phyloP scores from a whole-genome alignment of 2,329 filamentous ascomycete genomes.

The Nemania sp. region DNA sequence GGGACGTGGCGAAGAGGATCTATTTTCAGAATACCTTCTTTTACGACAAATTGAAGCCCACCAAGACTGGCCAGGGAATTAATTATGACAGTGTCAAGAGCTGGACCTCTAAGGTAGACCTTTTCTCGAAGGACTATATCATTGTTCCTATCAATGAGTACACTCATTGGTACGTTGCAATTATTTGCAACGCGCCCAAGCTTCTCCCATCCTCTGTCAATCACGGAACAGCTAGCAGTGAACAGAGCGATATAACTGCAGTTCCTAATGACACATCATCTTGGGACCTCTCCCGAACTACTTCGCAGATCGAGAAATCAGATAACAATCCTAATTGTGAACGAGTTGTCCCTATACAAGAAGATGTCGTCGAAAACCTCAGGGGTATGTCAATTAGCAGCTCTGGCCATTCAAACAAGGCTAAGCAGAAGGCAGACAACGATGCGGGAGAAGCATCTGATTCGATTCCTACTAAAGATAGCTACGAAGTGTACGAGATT shows the following conservation, averaged over 20 bases:
- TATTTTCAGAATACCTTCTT: slow-evolving; percentile 97
- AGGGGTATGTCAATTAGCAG: slow-evolving; percentile 49
- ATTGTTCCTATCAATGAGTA: slow-evolving; percentile 92
- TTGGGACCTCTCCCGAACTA: neutral
- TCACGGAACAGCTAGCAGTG: slow-evolving; percentile 6
- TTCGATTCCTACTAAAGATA: slow-evolving; percentile 10
- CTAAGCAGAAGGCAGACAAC: slow-evolving; percentile 41
- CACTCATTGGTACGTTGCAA: slow-evolving; percentile 92
- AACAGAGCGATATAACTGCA: slow-evolving; percentile 25
- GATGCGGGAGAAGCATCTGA: slow-evolving; percentile 26
- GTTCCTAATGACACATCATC: slow-evolving; percentile 27
- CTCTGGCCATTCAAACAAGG: slow-evolving; percentile 30
- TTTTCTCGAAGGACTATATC: slow-evolving; percentile 89
- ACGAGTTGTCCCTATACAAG: slow-evolving; percentile 16
- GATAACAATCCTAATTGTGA: neutral
- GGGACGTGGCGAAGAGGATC: slow-evolving; percentile 71
- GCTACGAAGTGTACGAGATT: slow-evolving; percentile 34
- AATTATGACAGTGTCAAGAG: slow-evolving; percentile 87
- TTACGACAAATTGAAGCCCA: slow-evolving; percentile 79
- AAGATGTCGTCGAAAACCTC: slow-evolving; percentile 41
- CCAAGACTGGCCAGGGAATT: slow-evolving; percentile 67
- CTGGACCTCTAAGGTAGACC: slow-evolving; percentile 88
- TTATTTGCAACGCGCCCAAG: slow-evolving; percentile 88
- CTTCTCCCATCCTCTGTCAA: slow-evolving; percentile 58
- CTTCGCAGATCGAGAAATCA: neutral